A percentile compares a stretch with the other conserved stretches of the same genome.
Evolutionary conservation across 352 stramenopile genomes (phyloP).

Genomic region (Phytophthora parvispora): DNA sequence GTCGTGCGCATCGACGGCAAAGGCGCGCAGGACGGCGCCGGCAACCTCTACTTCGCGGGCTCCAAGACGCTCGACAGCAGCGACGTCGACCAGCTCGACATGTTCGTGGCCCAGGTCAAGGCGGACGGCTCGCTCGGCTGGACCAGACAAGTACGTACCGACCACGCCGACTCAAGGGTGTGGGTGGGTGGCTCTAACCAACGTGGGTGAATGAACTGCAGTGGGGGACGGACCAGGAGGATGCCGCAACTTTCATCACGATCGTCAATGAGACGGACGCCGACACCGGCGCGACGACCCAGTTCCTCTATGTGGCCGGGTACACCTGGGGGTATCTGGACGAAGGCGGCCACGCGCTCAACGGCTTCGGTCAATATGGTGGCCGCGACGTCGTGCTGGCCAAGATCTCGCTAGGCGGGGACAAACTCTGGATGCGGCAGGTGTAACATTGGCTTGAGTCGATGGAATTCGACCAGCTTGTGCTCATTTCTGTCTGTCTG

Average conservation of each 20-base stretch:
- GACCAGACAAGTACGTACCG: conserved; percentile 52
- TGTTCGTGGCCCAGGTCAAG: conserved; percentile 68
- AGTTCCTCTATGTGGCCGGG: conserved; percentile 69
- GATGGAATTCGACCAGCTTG: not conserved
- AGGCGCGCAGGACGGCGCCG: conserved; percentile 43
- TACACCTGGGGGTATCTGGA: conserved; percentile 83
- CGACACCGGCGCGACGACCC: conserved; percentile 4
- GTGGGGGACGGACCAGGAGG: conserved; percentile 63
- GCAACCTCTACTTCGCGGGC: conserved; percentile 74
- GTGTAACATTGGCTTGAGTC: not conserved
- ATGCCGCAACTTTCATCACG: conserved; percentile 62
- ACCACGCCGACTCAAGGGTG: not conserved
- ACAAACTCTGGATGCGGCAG: conserved; percentile 79
- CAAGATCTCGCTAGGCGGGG: conserved; percentile 57
- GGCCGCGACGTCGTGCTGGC: conserved; percentile 76
- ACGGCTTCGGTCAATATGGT: conserved; percentile 76
- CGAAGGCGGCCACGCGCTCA: conserved; percentile 72
- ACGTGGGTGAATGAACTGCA: conserved; percentile 13
- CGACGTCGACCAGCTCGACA: conserved; percentile 45
- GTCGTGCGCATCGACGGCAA: conserved; percentile 50
- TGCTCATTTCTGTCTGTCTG: not conserved
- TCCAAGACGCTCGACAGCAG: conserved; percentile 45
- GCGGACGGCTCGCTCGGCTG: conserved; percentile 53
- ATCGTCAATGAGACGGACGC: conserved; percentile 60
- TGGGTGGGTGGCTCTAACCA: not conserved